Evolutionary conservation across 306 rosid genomes (phyloP), one percentile per base, ranked within the genome.

Genomic region (Cicer arietinum): DNA sequence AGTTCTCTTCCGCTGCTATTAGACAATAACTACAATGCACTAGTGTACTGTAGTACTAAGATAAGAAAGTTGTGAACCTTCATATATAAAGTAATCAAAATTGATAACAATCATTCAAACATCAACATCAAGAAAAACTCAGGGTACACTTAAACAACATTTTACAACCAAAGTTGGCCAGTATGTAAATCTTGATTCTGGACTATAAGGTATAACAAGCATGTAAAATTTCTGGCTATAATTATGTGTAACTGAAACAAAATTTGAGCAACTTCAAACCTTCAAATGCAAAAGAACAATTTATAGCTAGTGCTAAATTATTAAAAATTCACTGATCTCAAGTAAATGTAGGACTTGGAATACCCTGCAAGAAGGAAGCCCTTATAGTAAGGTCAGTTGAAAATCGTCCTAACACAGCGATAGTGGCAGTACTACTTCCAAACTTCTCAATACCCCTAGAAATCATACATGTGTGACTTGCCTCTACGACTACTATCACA

Each of bases 391-490:
- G 57, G 56, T 92, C 89, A 0, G 97, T 84, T 8, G 92, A 85
- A 79, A 88, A 95, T 6, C 73, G 83, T 71, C 99, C 99, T 67
- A 95, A 73, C 22, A 78, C 83, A 10, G 98, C 99, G 7, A 95
- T 85, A 2, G 99, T 95, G 17, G 99, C 93, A 1, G 99, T 95
- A 56, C 83, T 90, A 75, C 99, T 88, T 83, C 98, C 98, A 17
- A 89, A 83, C 83, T 95, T 95, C 85, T 92, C 97, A 22, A 95
- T 90, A 79, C 98, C 99, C 80, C 99, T 77, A 4, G 98, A 90
- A 57, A 95, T 88, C 99, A 92, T 92, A 86, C 99, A 95, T 16
- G 97, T 92, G 85, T 95, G 99, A 69, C 87, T 80, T 66, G 98
- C 99, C 85, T 95, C 99, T 22, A 80, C 97, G 81, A 92, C 99